These are phyloP conservation scores for Chrysosporium keratinophilum DNA, from an alignment of 2,329 filamentous ascomycete genomes.

Conservation along the genomic window DNA sequence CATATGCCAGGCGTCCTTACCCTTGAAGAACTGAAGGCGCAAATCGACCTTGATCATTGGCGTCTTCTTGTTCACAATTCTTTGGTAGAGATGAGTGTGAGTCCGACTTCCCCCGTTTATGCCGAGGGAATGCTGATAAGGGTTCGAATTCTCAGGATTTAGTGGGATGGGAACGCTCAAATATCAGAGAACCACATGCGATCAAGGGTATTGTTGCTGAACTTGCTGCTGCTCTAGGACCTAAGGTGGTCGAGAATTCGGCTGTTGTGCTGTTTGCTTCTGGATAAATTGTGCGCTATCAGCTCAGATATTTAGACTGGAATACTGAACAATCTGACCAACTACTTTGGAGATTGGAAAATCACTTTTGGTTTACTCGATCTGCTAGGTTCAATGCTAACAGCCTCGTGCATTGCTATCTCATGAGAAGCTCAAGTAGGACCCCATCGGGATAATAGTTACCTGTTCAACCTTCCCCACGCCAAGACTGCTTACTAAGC, in stretches of 20 bases:
- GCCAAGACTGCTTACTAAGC: neutral
- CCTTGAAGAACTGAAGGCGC: conserved; percentile 30
- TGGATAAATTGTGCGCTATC: neutral
- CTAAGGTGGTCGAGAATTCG: conserved; percentile 33
- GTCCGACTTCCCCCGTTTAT: conserved; percentile 5
- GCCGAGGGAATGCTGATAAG: neutral
- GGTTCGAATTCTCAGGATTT: conserved; percentile 29
- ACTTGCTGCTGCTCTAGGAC: conserved; percentile 37
- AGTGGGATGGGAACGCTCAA: conserved; percentile 38
- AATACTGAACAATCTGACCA: neutral
- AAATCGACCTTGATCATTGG: conserved; percentile 38
- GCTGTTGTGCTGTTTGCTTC: conserved; percentile 30
- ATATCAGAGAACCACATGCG: conserved; percentile 34
- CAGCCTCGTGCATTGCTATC: no score
- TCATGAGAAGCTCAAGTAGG: no score
- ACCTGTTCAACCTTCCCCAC: no score
- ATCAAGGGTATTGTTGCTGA: conserved; percentile 41
- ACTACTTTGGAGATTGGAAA: neutral
- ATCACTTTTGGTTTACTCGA: no score
- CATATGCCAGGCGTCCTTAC: conserved; percentile 40
- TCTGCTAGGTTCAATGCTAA: no score
- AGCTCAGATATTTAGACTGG: neutral
- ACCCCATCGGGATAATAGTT: no score
- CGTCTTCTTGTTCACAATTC: conserved; percentile 32
- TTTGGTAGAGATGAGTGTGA: conserved; percentile 37